Evolutionary conservation across 192 early-diverging fungal genomes (phyloP).

Genomic region (Rhizophagus clarus): DNA sequence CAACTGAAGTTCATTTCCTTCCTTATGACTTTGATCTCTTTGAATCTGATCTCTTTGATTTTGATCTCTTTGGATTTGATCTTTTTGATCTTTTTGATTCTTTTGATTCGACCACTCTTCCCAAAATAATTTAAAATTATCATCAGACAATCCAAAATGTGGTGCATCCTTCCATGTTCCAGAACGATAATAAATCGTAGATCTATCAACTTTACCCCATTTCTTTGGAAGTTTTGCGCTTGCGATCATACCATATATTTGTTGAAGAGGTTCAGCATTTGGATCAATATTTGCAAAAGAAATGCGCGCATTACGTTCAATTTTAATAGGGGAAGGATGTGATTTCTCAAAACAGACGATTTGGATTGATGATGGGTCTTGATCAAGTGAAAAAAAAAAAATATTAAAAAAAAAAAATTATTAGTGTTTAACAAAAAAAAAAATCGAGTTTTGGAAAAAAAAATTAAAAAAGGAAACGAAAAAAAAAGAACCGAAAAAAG

Average conservation of each 20-base stretch:
- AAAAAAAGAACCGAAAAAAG: not conserved
- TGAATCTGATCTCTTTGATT: not conserved
- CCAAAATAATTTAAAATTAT: slow-evolving; percentile 16
- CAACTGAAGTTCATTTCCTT: slow-evolving; percentile 20
- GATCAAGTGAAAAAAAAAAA: not conserved
- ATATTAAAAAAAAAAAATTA: too few species aligned
- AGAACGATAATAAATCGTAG: slow-evolving; percentile 2
- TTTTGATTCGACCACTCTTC: not conserved
- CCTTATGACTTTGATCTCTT: too few species aligned
- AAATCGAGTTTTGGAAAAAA: too few species aligned
- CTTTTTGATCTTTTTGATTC: not conserved
- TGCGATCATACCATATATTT: not conserved
- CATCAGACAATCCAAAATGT: slow-evolving; percentile 3
- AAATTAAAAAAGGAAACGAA: not conserved
- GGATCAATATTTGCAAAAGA: not conserved
- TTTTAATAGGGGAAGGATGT: not conserved
- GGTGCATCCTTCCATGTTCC: not conserved
- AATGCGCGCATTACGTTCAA: not conserved
- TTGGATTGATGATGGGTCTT: slow-evolving; percentile 2
- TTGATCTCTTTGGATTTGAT: not conserved
- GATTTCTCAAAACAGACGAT: slow-evolving; percentile 20
- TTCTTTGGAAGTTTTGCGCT: slow-evolving; percentile 9
- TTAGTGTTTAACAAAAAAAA: too few species aligned
- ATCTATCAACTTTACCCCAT: slow-evolving; percentile 25
- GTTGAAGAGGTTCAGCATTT: not conserved